A percentile compares a stretch with the other conserved stretches of the same genome.
These are phyloP conservation scores for Hexamita inflata DNA, from an alignment of 208 protist species.

Conservation along the genomic window DNA sequence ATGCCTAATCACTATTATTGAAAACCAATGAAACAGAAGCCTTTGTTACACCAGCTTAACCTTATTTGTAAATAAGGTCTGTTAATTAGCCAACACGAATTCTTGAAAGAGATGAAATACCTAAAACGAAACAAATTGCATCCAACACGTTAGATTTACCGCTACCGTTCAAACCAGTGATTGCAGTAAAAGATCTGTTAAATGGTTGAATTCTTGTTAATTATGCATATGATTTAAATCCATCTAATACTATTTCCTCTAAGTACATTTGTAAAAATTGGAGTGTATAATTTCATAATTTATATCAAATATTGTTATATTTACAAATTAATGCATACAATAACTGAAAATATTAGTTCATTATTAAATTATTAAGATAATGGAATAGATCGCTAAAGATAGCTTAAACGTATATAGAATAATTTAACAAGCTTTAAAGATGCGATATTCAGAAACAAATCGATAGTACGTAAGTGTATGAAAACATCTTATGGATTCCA, in stretches of 20 bases:
- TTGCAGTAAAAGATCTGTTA: constrained; percentile 95
- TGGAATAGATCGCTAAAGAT: too few species aligned
- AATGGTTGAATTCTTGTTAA: constrained; percentile 80
- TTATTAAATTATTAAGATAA: too few species aligned
- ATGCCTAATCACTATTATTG: constrained; percentile 78
- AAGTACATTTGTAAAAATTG: constrained; percentile 98
- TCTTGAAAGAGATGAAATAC: constrained; percentile 90
- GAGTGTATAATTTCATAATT: too few species aligned
- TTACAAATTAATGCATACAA: too few species aligned
- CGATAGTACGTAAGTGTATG: too few species aligned
- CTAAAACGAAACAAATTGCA: constrained; percentile 99
- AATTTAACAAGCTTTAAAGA: too few species aligned
- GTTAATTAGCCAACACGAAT: constrained; percentile 74
- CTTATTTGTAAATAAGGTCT: constrained; percentile 96
- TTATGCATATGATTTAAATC: constrained; percentile 98
- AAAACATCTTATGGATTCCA: too few species aligned
- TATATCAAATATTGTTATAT: too few species aligned
- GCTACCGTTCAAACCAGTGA: constrained; percentile 95
- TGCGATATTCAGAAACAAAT: too few species aligned
- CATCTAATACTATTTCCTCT: constrained; percentile 92
- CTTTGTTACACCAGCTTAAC: constrained; percentile 93
- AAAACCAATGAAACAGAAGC: constrained; percentile 96
- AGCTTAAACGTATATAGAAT: too few species aligned
- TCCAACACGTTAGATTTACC: constrained; percentile 99
- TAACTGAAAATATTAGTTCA: too few species aligned